Evolutionary conservation across 371 early-diverging fungal genomes (phyloP).

Genomic region (Dinochytrium kinnereticum): DNA sequence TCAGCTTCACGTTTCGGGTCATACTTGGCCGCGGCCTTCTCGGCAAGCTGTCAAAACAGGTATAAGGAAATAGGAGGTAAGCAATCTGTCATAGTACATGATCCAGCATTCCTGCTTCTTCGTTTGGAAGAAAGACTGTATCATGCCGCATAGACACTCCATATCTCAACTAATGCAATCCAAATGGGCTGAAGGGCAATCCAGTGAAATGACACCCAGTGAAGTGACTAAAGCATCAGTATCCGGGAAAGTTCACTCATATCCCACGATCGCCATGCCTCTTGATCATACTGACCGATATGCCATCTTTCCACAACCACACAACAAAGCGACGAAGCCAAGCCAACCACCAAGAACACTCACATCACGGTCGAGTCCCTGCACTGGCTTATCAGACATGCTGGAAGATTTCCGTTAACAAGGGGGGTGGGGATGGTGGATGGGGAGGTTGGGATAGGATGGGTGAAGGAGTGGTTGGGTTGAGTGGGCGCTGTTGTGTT

Average conservation of each 20-base stretch:
- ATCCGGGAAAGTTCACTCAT: background rate
- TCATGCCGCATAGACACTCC: too few relatives aligned
- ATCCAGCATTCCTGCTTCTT: background rate
- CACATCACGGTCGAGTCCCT: background rate
- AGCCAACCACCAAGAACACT: background rate
- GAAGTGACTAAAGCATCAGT: too few relatives aligned
- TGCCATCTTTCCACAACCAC: background rate
- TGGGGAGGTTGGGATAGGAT: background rate
- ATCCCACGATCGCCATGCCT: background rate
- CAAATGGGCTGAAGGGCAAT: too few relatives aligned
- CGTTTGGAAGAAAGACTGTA: too few relatives aligned
- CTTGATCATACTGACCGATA: too few relatives aligned
- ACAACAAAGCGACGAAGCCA: background rate
- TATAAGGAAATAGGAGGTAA: background rate
- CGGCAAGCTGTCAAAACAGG: conserved; percentile 33
- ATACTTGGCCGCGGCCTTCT: conserved; percentile 49
- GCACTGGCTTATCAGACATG: background rate
- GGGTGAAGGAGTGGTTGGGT: background rate
- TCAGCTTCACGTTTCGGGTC: conserved; percentile 47
- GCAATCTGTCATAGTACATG: background rate
- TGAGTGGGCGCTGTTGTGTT: too few relatives aligned
- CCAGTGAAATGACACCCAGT: too few relatives aligned
- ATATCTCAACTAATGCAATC: too few relatives aligned
- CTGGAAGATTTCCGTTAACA: too few relatives aligned
- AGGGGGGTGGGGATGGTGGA: background rate